These are phyloP conservation scores for Monosporascus sp. DNA, from an alignment of 2,329 filamentous ascomycete genomes.

Conservation along the genomic window DNA sequence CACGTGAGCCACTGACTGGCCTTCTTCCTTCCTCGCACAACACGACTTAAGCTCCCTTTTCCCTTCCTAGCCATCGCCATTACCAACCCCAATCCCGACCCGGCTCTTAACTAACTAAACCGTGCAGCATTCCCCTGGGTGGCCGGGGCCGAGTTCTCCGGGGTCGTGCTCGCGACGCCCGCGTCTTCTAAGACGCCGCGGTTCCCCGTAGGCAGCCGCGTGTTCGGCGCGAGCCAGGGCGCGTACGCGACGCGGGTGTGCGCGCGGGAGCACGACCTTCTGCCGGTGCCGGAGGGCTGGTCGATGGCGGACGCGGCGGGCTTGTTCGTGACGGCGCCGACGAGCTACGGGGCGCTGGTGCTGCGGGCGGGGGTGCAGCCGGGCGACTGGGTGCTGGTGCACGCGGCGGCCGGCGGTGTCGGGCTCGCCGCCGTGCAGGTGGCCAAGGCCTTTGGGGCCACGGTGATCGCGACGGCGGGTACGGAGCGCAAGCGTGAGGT, in stretches of 20 bases:
- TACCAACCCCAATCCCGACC: too few species aligned
- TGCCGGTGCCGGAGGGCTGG: constrained; percentile 76
- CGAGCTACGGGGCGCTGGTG: constrained; percentile 79
- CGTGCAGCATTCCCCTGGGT: constrained; percentile 71
- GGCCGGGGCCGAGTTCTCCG: constrained; percentile 81
- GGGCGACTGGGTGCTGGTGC: constrained; percentile 83
- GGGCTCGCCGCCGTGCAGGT: constrained; percentile 89
- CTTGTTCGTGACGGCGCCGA: constrained; percentile 87
- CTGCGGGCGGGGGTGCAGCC: constrained; percentile 69
- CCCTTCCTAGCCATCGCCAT: constrained; percentile 43
- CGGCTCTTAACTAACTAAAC: background rate
- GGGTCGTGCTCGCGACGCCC: constrained; percentile 66
- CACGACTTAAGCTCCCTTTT: constrained; percentile 19
- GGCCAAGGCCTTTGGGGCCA: constrained; percentile 86
- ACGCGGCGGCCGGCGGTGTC: constrained; percentile 88
- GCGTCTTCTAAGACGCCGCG: constrained; percentile 40
- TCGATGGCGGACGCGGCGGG: constrained; percentile 79
- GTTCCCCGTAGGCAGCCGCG: constrained; percentile 72
- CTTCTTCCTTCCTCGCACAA: background rate
- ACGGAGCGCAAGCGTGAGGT: constrained; percentile 74
- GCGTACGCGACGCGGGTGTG: constrained; percentile 76
- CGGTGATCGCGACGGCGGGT: constrained; percentile 87
- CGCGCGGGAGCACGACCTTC: constrained; percentile 60
- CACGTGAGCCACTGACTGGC: constrained; percentile 39
- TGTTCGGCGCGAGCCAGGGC: constrained; percentile 84